A percentile compares a stretch with the other conserved stretches of the same genome.
These are phyloP conservation scores for Escovopsis sp. DNA, from an alignment of 2,329 filamentous ascomycete genomes.

Conservation along the genomic window DNA sequence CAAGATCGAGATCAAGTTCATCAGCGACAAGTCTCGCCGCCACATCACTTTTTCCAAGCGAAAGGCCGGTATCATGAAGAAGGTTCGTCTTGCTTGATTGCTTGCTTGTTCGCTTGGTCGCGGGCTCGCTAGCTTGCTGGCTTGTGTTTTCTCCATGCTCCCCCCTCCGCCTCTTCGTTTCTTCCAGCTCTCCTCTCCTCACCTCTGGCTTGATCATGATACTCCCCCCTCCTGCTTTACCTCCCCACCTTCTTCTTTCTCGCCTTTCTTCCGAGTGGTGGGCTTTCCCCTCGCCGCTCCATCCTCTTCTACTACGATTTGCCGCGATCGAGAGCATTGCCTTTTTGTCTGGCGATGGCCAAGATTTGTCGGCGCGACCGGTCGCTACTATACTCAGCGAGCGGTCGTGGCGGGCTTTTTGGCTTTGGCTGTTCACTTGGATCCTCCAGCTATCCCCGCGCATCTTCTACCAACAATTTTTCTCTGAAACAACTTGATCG, in stretches of 20 bases:
- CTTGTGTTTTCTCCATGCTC: too few species aligned
- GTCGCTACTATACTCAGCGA: neutral
- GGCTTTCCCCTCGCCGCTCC: too few species aligned
- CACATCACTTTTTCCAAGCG: slow-evolving; percentile 99
- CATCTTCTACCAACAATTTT: neutral
- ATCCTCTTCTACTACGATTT: too few species aligned
- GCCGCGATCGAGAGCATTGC: neutral
- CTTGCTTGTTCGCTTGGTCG: too few species aligned
- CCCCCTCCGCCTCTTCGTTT: too few species aligned
- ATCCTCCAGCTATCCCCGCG: slow-evolving; percentile 2
- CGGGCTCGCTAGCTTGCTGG: neutral
- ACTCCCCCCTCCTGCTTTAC: too few species aligned
- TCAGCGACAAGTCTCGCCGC: slow-evolving; percentile 97
- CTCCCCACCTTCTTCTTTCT: too few species aligned
- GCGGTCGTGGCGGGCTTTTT: neutral
- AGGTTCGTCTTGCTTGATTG: slow-evolving; percentile 46
- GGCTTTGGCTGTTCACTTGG: neutral
- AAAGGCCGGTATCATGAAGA: slow-evolving; percentile 99
- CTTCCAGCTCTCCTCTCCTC: neutral
- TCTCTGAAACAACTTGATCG: neutral
- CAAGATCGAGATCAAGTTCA: slow-evolving; percentile 99
- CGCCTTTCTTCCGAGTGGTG: too few species aligned
- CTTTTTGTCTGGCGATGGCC: neutral
- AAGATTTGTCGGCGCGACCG: neutral
- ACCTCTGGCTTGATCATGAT: neutral